These are phyloP conservation scores for Chrysopogon serrulatus DNA, from an alignment of 176 grass and related monocot genomes.

Conservation along the genomic window DNA sequence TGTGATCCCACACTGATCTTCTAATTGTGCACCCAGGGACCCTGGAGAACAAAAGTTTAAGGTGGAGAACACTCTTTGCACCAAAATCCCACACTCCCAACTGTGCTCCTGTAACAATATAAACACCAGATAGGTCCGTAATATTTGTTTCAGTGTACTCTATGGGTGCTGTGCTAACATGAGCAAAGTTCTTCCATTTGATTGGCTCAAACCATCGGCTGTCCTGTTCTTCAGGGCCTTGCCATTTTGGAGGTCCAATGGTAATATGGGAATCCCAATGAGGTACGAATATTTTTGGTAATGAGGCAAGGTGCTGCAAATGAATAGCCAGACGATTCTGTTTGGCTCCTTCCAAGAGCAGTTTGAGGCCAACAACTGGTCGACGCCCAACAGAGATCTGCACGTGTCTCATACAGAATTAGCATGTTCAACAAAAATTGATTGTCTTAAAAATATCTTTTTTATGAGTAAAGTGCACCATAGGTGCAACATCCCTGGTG, in stretches of 20 bases:
- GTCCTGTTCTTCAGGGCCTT: constrained; percentile 96
- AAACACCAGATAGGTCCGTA: constrained; percentile 85
- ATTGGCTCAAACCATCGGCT: constrained; percentile 99
- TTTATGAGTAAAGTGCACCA: not conserved
- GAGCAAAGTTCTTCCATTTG: constrained; percentile 96
- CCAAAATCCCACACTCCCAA: constrained; percentile 98
- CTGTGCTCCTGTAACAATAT: constrained; percentile 94
- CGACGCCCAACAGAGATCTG: constrained; percentile 95
- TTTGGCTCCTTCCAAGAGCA: constrained; percentile 82
- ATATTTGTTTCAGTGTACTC: constrained; percentile 86
- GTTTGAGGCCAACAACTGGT: constrained; percentile 77
- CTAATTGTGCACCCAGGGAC: constrained; percentile 98
- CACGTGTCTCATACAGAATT: constrained; percentile 25
- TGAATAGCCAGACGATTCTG: constrained; percentile 88
- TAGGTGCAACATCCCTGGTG: not conserved
- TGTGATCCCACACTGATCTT: constrained; percentile 98
- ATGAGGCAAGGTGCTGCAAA: constrained; percentile 79
- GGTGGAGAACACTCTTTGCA: constrained; percentile 76
- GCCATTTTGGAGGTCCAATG: constrained; percentile 96
- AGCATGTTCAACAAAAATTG: not conserved
- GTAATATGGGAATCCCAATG: constrained; percentile 92
- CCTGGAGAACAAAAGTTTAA: constrained; percentile 92
- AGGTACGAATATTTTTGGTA: constrained; percentile 91
- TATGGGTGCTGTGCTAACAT: constrained; percentile 93
- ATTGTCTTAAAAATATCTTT: not conserved